phyloP scores from a whole-genome alignment of 345 rosid species.

The Cardiospermum halicacabum region DNA sequence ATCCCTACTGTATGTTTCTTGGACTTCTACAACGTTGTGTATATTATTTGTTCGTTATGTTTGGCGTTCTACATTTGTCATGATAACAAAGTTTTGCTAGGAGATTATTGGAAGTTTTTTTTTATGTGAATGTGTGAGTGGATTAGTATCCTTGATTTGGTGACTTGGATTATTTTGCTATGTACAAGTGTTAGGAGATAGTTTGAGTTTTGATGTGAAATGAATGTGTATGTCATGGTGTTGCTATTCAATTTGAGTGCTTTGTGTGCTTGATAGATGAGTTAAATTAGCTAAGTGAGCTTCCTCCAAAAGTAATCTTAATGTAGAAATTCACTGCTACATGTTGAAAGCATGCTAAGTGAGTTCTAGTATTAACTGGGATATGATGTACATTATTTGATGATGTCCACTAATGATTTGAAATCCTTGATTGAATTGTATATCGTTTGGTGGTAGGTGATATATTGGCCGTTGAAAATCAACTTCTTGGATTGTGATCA shows the following conservation, averaged over 20 bases:
- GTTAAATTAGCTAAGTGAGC: neutral
- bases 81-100: neutral
- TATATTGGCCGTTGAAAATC: neutral
- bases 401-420: neutral
- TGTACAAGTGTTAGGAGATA: too few relatives aligned
- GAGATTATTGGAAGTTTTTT: neutral
- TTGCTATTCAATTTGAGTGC: neutral
- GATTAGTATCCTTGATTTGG: too few relatives aligned
- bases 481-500: neutral
- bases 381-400: neutral
- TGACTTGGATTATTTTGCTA: too few relatives aligned
- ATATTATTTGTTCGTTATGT: neutral
- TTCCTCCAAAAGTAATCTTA: neutral
- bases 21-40: neutral
- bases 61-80: neutral
- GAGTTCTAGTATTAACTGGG: neutral
- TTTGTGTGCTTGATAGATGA: neutral
- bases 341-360: neutral
- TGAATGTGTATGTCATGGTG: neutral
- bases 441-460: neutral
- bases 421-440: neutral
- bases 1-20: slow-evolving; percentile 49
- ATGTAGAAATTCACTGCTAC: neutral
- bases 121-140: neutral
- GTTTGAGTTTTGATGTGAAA: too few relatives aligned